Evolutionary conservation across 2,329 filamentous ascomycete genomes (phyloP).

Genomic region (Pyrenochaeta sp.): DNA sequence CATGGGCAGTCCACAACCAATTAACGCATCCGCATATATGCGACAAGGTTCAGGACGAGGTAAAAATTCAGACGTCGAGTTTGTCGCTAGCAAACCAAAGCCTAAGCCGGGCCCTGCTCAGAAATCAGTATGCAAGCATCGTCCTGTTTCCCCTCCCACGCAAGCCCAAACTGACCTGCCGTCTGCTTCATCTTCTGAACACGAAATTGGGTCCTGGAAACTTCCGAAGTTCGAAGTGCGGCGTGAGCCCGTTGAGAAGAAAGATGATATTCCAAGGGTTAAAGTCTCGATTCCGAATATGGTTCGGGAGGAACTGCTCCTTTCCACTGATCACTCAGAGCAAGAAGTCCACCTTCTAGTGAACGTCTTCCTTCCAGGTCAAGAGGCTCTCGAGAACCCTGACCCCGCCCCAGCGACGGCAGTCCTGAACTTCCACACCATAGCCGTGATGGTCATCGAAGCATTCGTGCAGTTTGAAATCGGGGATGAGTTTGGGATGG

Average conservation of each 20-base stretch:
- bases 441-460: constrained; percentile 44
- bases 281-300: constrained; percentile 50
- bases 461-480: constrained; percentile 34
- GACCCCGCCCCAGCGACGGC: constrained; percentile 33
- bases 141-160: neutral
- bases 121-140: neutral
- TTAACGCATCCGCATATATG: neutral
- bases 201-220: constrained; percentile 23
- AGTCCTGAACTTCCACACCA: constrained; percentile 45
- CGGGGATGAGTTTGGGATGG: constrained; percentile 30
- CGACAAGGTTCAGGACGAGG: neutral
- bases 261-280: constrained; percentile 26
- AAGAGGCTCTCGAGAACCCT: constrained; percentile 21
- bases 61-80: constrained; percentile 7
- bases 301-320: constrained; percentile 41
- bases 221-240: constrained; percentile 28
- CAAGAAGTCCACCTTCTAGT: constrained; percentile 38
- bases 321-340: constrained; percentile 32
- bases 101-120: neutral
- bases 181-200: neutral
- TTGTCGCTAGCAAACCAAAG: constrained; percentile 4
- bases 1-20: neutral
- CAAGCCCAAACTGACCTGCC: neutral
- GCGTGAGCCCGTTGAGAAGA: constrained; percentile 12
- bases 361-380: constrained; percentile 40